Base-by-base conservation (phyloP, 164 flowering plant genomes). In the Berberis vulgaris region DNA sequence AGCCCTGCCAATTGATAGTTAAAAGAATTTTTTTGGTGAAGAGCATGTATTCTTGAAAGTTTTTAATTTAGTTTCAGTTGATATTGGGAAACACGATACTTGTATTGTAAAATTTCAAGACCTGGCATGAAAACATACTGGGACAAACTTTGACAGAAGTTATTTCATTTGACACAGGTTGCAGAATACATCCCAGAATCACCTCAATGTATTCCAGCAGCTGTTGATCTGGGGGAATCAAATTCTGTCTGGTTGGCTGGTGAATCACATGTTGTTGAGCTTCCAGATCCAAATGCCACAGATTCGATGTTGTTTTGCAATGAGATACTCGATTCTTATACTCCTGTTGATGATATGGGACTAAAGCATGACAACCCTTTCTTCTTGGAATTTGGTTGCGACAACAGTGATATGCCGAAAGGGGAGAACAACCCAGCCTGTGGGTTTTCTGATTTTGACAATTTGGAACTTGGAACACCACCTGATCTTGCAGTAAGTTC, bases 401-500 rank as follows among this genome's bases (percentile, higher is more conserved):
- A 13, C 63, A 59, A 61, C 12, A 70, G 45, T 49, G 63, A 65
- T 47, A n/a, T 47, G 2, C 49, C 55, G 41, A 71, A 45, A 41
- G 75, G 67, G 59, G 70, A 74, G 52, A 45, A 50, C 26, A 56
- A 59, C 57, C 66, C 69, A 39, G 10, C 74, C 12, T 57, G 67
- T 78, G 83, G 83, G 43, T 54, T 80, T 47, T 40, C 83, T 55
- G 90, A 84, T 49, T 86, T 89, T 41, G 83, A 73, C 53, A 78
- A 82, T 63, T 49, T 85, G 5, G 86, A 81, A 6, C 56, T 87
- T 5, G 91, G 71, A 43, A 73, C 84, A 41, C 84, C 84, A 11
- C 89, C 86, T 6, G 89, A 74, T 4, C 79, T 83, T 57, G 43
- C 76, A 3, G 91, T 86, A 77, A 84, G 88, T 64, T 50, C 67